Conservation (phyloP, 78 protist species). For the Acrasis kona region DNA sequence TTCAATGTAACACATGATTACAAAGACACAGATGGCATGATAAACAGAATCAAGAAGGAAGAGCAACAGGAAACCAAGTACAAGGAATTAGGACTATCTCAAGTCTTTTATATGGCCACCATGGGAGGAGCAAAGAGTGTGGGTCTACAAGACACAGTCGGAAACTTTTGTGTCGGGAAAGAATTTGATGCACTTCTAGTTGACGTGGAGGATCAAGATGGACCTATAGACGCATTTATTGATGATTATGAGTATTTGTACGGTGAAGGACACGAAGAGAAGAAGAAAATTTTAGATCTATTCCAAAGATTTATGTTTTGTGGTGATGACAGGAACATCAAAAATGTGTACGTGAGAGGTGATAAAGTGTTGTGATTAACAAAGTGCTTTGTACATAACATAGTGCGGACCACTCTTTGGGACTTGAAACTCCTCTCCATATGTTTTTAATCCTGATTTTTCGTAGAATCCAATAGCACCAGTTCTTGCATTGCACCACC, state of each 20-base stretch:
- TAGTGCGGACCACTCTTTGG: no score
- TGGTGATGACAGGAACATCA: conserved; percentile 78
- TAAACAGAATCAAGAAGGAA: neutral
- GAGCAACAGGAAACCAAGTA: neutral
- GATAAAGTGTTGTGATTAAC: neutral
- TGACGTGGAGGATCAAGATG: conserved; percentile 29
- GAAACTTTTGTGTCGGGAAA: conserved; percentile 47
- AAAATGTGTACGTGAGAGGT: conserved; percentile 41
- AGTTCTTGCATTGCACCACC: no score
- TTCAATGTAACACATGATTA: no score
- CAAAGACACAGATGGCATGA: no score
- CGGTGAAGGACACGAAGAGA: conserved; percentile 18
- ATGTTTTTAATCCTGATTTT: no score
- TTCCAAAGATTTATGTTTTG: conserved; percentile 55
- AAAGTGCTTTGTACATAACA: no score
- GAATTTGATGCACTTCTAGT: conserved; percentile 78
- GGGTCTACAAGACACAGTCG: conserved; percentile 35
- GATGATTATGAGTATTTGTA: neutral
- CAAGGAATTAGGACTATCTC: no score
- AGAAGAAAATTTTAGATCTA: neutral
- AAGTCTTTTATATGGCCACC: conserved; percentile 11
- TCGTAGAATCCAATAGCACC: no score
- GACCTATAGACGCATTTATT: conserved; percentile 55
- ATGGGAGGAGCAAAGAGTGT: conserved; percentile 67
- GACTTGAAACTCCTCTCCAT: no score